Conservation (phyloP, 495 filamentous ascomycete species). For the Xylaria palmicola region DNA sequence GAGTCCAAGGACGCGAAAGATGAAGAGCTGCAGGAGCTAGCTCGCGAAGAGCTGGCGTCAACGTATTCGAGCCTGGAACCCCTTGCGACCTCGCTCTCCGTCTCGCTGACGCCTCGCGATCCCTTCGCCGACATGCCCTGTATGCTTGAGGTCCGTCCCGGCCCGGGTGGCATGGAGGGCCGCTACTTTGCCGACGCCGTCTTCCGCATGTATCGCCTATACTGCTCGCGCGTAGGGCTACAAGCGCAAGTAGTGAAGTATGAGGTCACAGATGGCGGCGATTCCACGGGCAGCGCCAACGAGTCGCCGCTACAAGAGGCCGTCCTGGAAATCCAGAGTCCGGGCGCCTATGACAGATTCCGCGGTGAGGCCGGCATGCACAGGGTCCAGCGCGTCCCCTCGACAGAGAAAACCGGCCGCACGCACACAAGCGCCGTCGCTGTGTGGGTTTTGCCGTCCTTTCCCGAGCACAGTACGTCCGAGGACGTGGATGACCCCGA, state of each 20-base stretch:
- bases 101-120: constrained; percentile 78
- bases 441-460: constrained; percentile 85
- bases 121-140: constrained; percentile 94
- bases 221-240: constrained; percentile 61
- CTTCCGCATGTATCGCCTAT: constrained; percentile 82
- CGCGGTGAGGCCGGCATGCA: constrained; percentile 91
- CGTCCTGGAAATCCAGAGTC: constrained; percentile 75
- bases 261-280: constrained; percentile 56
- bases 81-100: constrained; percentile 64
- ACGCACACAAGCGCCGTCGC: constrained; percentile 91
- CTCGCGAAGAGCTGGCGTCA: constrained; percentile 69
- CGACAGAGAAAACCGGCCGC: constrained; percentile 84
- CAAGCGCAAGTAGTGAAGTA: constrained; percentile 50
- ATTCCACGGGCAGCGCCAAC: constrained; percentile 53
- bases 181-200: constrained; percentile 84
- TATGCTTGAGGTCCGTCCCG: constrained; percentile 86
- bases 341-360: constrained; percentile 75
- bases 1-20: constrained; percentile 52
- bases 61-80: constrained; percentile 59
- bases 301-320: constrained; percentile 75
- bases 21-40: constrained; percentile 60
- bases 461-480: constrained; percentile 58
- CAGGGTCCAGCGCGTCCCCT: constrained; percentile 87
- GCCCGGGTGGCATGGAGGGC: constrained; percentile 90
- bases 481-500: constrained; percentile 77